Evolutionary conservation across 768 basidiomycete species (phyloP).

Genomic region (Hortiboletus flavorubellus): DNA sequence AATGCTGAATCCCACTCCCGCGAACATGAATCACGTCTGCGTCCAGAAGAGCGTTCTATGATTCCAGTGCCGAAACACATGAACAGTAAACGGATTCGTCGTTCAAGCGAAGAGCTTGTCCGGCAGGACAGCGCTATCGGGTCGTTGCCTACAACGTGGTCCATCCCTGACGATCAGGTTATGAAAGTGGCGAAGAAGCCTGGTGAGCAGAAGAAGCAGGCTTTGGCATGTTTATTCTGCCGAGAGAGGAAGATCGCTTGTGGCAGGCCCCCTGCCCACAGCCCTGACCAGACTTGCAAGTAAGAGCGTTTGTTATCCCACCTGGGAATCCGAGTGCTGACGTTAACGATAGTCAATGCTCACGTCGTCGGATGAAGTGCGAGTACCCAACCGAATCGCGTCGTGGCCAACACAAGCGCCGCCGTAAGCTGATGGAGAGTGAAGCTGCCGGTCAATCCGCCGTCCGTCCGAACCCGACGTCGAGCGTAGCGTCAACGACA

Average conservation of each 20-base stretch:
- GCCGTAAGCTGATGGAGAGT: constrained; percentile 30
- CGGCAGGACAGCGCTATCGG: constrained; percentile 27
- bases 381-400: constrained; percentile 49
- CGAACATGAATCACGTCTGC: constrained; percentile 20
- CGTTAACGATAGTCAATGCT: constrained; percentile 40
- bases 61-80: constrained; percentile 19
- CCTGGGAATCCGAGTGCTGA: constrained; percentile 11
- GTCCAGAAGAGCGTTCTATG: constrained; percentile 24
- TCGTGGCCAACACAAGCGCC: constrained; percentile 44
- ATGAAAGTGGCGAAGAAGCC: constrained; percentile 33
- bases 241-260: constrained; percentile 51
- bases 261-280: constrained; percentile 39
- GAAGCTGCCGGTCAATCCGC: constrained; percentile 21
- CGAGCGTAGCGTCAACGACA: constrained; percentile 15
- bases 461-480: constrained; percentile 20
- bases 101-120: constrained; percentile 25
- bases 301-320: constrained; percentile 26
- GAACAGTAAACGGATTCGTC: constrained; percentile 29
- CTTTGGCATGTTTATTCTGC: constrained; percentile 47
- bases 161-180: constrained; percentile 32
- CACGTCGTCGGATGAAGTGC: constrained; percentile 44
- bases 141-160: constrained; percentile 30
- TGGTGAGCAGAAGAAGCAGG: constrained; percentile 43
- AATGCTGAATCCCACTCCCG: constrained; percentile 15
- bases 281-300: constrained; percentile 44